phyloP scores from a whole-genome alignment of 2,329 filamentous ascomycete genomes.

The Aspergillus sp. region DNA sequence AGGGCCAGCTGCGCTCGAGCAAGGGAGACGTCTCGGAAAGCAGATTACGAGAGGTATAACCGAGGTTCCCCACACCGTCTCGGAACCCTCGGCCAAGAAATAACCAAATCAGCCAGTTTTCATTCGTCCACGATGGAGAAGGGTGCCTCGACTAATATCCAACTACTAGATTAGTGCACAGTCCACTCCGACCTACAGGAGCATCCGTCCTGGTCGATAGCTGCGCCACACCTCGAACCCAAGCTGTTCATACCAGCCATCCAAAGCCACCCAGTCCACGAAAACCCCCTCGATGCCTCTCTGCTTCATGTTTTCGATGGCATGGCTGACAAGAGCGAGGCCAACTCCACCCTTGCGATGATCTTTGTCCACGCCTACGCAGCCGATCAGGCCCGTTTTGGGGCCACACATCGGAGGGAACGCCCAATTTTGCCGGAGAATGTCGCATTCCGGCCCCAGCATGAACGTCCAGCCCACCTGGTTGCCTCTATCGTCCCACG shows the following conservation, averaged over 20 bases:
- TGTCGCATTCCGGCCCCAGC: slow-evolving; percentile 33
- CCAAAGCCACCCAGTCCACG: slow-evolving; percentile 45
- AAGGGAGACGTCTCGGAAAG: slow-evolving; percentile 1
- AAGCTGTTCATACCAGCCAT: slow-evolving; percentile 47
- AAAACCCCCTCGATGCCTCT: slow-evolving; percentile 44
- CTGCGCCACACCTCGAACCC: slow-evolving; percentile 43
- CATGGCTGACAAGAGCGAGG: slow-evolving; percentile 43
- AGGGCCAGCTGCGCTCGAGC: neutral
- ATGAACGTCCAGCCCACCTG: slow-evolving; percentile 50
- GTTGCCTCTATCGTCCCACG: slow-evolving; percentile 36
- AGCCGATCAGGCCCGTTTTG: slow-evolving; percentile 46
- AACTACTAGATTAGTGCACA: neutral
- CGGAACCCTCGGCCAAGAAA: neutral
- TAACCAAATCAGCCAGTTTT: neutral
- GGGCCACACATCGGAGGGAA: slow-evolving; percentile 41
- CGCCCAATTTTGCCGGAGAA: slow-evolving; percentile 38
- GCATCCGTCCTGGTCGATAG: slow-evolving; percentile 36
- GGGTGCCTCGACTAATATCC: neutral
- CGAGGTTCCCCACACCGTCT: slow-evolving; percentile 2
- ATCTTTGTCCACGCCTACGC: slow-evolving; percentile 43
- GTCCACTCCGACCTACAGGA: slow-evolving; percentile 1
- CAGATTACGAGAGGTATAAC: neutral
- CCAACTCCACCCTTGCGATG: slow-evolving; percentile 42
- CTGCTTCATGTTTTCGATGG: slow-evolving; percentile 45
- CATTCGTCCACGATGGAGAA: neutral